Conservation (phyloP, 768 basidiomycete genomes). For the Amanita inopinata region DNA sequence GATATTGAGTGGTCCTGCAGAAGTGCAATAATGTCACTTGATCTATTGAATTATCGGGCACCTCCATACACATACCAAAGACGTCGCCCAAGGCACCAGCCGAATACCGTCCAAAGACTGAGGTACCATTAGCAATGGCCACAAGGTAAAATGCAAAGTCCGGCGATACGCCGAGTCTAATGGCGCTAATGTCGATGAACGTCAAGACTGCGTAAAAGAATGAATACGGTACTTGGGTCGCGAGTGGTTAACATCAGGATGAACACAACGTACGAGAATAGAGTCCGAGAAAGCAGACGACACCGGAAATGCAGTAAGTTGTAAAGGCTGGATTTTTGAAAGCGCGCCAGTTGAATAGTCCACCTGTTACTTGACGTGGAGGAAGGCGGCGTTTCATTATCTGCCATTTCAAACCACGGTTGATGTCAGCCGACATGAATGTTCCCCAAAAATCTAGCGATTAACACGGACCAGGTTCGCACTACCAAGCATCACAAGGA, state of each 20-base stretch:
- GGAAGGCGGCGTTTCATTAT: constrained; percentile 48
- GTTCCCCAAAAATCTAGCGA: no score
- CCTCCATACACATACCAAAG: constrained; percentile 41
- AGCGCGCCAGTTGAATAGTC: constrained; percentile 44
- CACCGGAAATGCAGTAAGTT: constrained; percentile 46
- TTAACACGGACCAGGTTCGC: constrained; percentile 45
- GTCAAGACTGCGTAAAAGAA: constrained; percentile 74
- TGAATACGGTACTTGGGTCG: no score
- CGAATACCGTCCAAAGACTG: constrained; percentile 48
- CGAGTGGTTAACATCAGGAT: no score
- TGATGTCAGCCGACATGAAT: no score
- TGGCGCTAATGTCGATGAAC: constrained; percentile 54
- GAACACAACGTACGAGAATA: no score
- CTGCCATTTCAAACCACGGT: no score
- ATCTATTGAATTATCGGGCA: constrained; percentile 65
- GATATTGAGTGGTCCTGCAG: no score
- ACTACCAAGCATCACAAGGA: constrained; percentile 39
- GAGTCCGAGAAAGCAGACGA: constrained; percentile 54
- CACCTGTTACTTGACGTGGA: constrained; percentile 40
- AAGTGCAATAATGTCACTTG: no score
- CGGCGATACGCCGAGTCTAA: constrained; percentile 30
- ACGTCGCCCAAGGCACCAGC: no score
- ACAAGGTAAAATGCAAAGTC: constrained; percentile 56
- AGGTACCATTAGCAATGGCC: constrained; percentile 58
- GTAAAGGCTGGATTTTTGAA: constrained; percentile 46